Base-by-base conservation (phyloP, 768 basidiomycete genomes). In the Mycena epipterygia region DNA sequence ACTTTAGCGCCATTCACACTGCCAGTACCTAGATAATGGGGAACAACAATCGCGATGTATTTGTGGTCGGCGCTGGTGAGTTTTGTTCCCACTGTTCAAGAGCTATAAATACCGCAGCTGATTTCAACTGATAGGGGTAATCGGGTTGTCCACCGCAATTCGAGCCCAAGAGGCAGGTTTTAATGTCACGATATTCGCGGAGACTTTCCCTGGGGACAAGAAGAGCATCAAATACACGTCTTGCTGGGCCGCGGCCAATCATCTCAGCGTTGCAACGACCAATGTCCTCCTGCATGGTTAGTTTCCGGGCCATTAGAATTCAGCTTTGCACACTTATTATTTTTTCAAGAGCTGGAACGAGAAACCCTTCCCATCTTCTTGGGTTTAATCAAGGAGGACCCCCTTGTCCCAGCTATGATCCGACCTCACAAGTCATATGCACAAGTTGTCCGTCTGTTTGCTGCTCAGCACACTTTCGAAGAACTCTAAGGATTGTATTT, bases 131-230 rank as follows among this genome's bases (percentile, higher is more conserved):
- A n/a, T n/a, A 89, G 89, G 89, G 8, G 89, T 90, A 0, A 73
- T 90, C 12, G 89, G 89, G 1, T 78, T 90, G 29, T 83, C 88
- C 0, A 88, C 89, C 1, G 89, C 89, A 0, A 76, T 90, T 17
- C 83, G 80, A 42, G 76, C 88, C 6, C 86, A 87, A 63, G 85
- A 88, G 71, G 81, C 79, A 13, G 84, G 84, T 21, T 85, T 85
- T 72, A 74, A 71, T 1, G 88, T 90, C 14, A 84, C 84, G 1
- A 81, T 90, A 60, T 76, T 90, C n/a, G 87, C 89, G 0, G 87
- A 88, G 52, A 79, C 80, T 1, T 80, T 89, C 42, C 89, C 89
- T 0, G 84, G 81, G 14, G 89, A 90, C 27, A 12, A 44, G 67
- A 87, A 85, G 73, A 81, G 78, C 27, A 84, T 87, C 68, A 76